Evolutionary conservation across 768 basidiomycete genomes (phyloP).

Genomic region (Cystobasidium onofrii): DNA sequence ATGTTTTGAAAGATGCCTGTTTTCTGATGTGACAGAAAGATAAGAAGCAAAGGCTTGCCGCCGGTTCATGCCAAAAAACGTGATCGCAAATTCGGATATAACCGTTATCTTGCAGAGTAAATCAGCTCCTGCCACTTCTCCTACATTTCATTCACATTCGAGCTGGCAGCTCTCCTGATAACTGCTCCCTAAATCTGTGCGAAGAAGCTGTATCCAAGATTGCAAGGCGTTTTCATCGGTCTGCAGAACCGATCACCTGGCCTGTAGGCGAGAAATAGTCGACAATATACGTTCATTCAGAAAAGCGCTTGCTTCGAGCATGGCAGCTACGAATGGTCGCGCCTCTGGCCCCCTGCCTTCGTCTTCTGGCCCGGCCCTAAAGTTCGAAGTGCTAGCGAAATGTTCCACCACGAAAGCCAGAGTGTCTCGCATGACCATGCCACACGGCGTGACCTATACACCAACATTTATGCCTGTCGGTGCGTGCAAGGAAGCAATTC

Average conservation of each 20-base stretch:
- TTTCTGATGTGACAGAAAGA: not conserved
- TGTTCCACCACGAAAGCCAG: conserved; percentile 74
- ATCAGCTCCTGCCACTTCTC: too few species aligned
- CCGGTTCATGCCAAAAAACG: conserved; percentile 4
- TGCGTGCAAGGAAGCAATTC: not conserved
- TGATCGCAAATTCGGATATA: not conserved
- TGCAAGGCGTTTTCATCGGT: too few species aligned
- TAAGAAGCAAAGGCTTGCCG: not conserved
- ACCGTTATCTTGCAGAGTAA: too few species aligned
- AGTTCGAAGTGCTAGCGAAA: conserved; percentile 72
- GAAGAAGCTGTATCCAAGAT: not conserved
- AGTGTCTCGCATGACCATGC: conserved; percentile 72
- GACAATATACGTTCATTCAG: not conserved
- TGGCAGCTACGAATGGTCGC: not conserved
- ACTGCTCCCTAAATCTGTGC: not conserved
- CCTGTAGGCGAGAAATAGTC: not conserved
- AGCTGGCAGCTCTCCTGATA: too few species aligned
- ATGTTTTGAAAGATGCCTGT: not conserved
- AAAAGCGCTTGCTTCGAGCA: not conserved
- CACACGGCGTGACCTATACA: conserved; percentile 53
- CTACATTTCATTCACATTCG: too few species aligned
- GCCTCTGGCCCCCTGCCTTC: not conserved
- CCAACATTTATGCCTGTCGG: conserved; percentile 26
- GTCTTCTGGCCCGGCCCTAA: conserved; percentile 47
- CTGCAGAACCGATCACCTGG: not conserved